Conservation (phyloP, 2,329 filamentous ascomycete genomes). For the Xylaria polymorpha region DNA sequence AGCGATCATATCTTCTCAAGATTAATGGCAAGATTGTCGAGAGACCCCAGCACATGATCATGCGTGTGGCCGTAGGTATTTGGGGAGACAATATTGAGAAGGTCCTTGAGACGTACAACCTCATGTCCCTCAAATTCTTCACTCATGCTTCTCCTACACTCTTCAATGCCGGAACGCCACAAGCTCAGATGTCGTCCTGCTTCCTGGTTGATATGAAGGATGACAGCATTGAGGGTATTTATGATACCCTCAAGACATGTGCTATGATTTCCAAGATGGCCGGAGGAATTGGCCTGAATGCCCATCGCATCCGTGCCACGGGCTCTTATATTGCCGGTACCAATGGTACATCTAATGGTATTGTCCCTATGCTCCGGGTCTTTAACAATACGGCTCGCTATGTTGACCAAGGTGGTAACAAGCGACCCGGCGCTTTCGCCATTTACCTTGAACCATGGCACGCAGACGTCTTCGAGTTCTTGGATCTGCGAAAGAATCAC, state of each 20-base stretch:
- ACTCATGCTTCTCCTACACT: constrained; percentile 97
- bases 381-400: constrained; percentile 99
- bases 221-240: constrained; percentile 99
- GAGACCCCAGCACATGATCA: constrained; percentile 98
- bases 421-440: constrained; percentile 97
- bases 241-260: constrained; percentile 98
- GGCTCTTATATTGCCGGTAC: constrained; percentile 98
- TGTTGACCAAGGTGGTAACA: constrained; percentile 99
- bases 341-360: constrained; percentile 97
- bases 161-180: constrained; percentile 96
- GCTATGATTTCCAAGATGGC: constrained; percentile 99
- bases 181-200: constrained; percentile 95
- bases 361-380: constrained; percentile 97
- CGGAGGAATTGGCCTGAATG: constrained; percentile 95
- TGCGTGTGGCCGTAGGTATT: constrained; percentile 98
- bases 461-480: constrained; percentile 95
- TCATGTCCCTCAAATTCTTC: constrained; percentile 99
- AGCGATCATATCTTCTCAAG: constrained; percentile 96
- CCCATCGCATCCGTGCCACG: constrained; percentile 95
- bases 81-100: constrained; percentile 95
- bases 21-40: constrained; percentile 96
- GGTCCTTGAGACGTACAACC: constrained; percentile 96
- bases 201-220: constrained; percentile 99
- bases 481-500: constrained; percentile 98
- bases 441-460: constrained; percentile 99